A percentile compares a stretch with the other conserved stretches of the same genome.
These are phyloP conservation scores for Bipolaris cookei DNA, from an alignment of 2,329 filamentous ascomycete genomes.

Conservation along the genomic window DNA sequence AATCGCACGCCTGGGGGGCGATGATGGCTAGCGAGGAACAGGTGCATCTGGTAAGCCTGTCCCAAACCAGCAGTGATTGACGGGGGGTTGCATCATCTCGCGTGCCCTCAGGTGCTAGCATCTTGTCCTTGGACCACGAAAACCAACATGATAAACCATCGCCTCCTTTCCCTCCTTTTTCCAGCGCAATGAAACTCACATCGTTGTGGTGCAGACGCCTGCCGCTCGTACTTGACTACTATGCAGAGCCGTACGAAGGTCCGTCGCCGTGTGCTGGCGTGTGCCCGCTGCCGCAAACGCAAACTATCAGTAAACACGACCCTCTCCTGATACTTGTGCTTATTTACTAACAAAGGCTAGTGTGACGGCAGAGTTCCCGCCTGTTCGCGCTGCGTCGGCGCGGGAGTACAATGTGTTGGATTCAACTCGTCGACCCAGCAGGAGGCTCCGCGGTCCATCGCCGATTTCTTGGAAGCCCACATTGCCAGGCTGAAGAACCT, in stretches of 20 bases:
- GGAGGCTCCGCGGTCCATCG: slow-evolving; percentile 43
- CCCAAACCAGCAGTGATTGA: slow-evolving; percentile 22
- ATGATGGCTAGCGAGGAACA: slow-evolving; percentile 13
- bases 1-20: slow-evolving; percentile 7
- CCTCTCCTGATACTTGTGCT: slow-evolving; percentile 1
- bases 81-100: slow-evolving; percentile 22
- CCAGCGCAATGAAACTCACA: slow-evolving; percentile 33
- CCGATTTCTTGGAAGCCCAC: slow-evolving; percentile 43
- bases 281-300: slow-evolving; percentile 46
- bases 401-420: slow-evolving; percentile 41
- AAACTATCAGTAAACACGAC: slow-evolving; percentile 40
- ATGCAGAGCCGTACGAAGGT: slow-evolving; percentile 47
- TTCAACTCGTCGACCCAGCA: slow-evolving; percentile 45
- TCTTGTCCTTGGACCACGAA: slow-evolving; percentile 12
- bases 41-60: slow-evolving; percentile 27
- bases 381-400: slow-evolving; percentile 44
- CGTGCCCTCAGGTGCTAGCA: slow-evolving; percentile 13
- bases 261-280: slow-evolving; percentile 45
- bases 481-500: slow-evolving; percentile 37
- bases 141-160: slow-evolving; percentile 19
- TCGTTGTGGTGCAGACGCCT: slow-evolving; percentile 19
- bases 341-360: slow-evolving; percentile 23
- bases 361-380: slow-evolving; percentile 47
- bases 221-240: slow-evolving; percentile 16
- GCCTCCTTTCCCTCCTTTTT: slow-evolving; percentile 7